phyloP scores from a whole-genome alignment of 2,329 filamentous ascomycete genomes.

The Fusarium haematococcum region DNA sequence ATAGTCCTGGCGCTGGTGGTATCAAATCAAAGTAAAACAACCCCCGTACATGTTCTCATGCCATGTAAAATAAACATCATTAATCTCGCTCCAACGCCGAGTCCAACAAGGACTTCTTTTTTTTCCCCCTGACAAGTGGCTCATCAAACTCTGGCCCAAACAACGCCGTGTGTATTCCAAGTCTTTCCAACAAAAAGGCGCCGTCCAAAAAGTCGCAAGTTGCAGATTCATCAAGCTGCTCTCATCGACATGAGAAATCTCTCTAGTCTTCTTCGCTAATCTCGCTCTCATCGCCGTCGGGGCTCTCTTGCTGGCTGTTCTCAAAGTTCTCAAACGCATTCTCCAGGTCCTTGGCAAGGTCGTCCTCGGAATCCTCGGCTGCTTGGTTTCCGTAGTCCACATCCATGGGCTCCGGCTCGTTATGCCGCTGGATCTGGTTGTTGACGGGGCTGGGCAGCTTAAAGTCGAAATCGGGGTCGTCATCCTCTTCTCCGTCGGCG shows the following conservation, averaged over 20 bases:
- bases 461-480: slow-evolving; percentile 62
- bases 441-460: slow-evolving; percentile 67
- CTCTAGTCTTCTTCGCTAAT: slow-evolving; percentile 73
- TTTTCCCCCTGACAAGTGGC: slow-evolving; percentile 1
- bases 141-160: background rate
- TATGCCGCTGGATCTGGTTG: slow-evolving; percentile 47
- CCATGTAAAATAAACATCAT: background rate
- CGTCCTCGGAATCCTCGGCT: slow-evolving; percentile 50
- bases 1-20: slow-evolving; percentile 20
- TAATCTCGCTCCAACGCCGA: slow-evolving; percentile 24
- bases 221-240: background rate
- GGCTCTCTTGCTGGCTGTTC: slow-evolving; percentile 62
- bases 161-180: slow-evolving; percentile 23
- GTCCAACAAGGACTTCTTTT: background rate
- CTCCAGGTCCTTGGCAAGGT: slow-evolving; percentile 65
- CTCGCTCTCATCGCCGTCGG: slow-evolving; percentile 70
- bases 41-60: slow-evolving; percentile 1
- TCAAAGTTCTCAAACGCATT: slow-evolving; percentile 65
- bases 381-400: slow-evolving; percentile 44
- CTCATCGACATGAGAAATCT: background rate
- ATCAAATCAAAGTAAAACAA: slow-evolving; percentile 23
- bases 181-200: background rate
- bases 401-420: slow-evolving; percentile 45
- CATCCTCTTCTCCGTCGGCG: slow-evolving; percentile 60
- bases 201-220: background rate